Percentiles rank a stretch among this genome's conserved stretches.
Evolutionary conservation across 345 rosid species (phyloP).

Genomic region (thale cress (Arabidopsis thaliana)): DNA sequence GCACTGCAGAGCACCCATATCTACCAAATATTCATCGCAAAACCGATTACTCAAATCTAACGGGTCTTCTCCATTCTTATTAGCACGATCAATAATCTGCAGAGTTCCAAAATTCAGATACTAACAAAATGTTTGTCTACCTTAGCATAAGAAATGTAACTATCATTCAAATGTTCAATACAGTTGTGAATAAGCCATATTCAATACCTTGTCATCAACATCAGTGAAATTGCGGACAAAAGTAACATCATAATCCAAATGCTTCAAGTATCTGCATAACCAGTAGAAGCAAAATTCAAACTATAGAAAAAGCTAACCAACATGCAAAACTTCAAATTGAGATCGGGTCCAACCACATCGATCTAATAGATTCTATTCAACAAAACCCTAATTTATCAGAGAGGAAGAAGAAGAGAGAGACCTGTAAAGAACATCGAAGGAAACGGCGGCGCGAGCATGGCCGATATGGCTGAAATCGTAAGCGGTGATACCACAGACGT

Average conservation of each 20-base stretch:
- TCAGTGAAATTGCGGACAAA: conserved; percentile 90
- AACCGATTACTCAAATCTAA: conserved; percentile 62
- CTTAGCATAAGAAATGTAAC: neutral
- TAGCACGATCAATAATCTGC: conserved; percentile 82
- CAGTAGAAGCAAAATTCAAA: neutral
- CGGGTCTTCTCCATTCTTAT: conserved; percentile 63
- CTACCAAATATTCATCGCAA: conserved; percentile 77
- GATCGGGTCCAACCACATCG: neutral
- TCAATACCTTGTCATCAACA: conserved; percentile 84
- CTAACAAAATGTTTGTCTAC: neutral
- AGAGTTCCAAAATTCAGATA: neutral
- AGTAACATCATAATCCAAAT: conserved; percentile 75
- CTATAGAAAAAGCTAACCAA: neutral
- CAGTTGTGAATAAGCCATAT: neutral
- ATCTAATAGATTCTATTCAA: conserved; percentile 5
- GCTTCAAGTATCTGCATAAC: conserved; percentile 65
- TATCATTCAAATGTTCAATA: conserved; percentile 2
- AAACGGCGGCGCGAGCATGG: conserved; percentile 88
- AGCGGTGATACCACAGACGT: conserved; percentile 91
- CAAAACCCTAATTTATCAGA: neutral
- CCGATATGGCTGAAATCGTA: conserved; percentile 91
- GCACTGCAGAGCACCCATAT: conserved; percentile 80
- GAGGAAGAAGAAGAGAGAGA: conserved; percentile 5
- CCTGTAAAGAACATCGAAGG: conserved; percentile 87
- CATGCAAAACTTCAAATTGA: neutral